Evolutionary conservation across 106 monocot genomes (phyloP).

Genomic region (Gastrodia elata): DNA sequence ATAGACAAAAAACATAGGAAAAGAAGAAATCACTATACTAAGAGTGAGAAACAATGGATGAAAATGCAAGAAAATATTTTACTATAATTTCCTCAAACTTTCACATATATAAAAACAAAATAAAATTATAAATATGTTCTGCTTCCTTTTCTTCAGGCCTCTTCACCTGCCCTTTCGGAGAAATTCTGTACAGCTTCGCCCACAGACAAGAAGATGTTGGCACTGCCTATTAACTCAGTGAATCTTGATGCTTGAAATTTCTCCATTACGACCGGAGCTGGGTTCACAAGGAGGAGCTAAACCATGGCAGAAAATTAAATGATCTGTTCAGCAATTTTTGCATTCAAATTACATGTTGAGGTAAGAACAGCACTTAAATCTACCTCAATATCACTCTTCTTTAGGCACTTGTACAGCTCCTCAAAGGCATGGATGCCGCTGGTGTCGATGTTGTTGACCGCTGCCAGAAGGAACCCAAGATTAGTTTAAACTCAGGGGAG

Average conservation of each 20-base stretch:
- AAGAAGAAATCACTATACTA: no score
- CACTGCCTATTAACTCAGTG: slow-evolving; percentile 40
- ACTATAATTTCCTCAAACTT: no score
- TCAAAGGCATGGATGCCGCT: slow-evolving; percentile 47
- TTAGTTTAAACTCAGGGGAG: not conserved
- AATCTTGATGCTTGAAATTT: slow-evolving; percentile 38
- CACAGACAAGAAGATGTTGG: slow-evolving; percentile 54
- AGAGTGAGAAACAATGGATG: no score
- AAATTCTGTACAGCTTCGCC: slow-evolving; percentile 40
- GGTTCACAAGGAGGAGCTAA: slow-evolving; percentile 53
- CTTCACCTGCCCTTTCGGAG: slow-evolving; percentile 10
- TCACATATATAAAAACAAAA: no score
- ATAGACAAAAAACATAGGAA: no score
- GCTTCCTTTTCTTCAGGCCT: slow-evolving; percentile 13
- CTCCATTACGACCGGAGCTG: slow-evolving; percentile 39
- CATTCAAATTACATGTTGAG: not conserved
- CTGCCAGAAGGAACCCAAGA: slow-evolving; percentile 9
- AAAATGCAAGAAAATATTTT: no score
- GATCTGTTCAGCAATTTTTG: not conserved
- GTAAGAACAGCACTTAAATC: not conserved
- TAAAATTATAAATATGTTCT: not conserved
- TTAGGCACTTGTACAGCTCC: slow-evolving; percentile 30
- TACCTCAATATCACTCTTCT: slow-evolving; percentile 45
- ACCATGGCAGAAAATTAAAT: not conserved
- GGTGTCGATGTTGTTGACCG: slow-evolving; percentile 53